These are phyloP conservation scores for Centaurea solstitialis DNA, from an alignment of 129 eudicot genomes.

Conservation along the genomic window DNA sequence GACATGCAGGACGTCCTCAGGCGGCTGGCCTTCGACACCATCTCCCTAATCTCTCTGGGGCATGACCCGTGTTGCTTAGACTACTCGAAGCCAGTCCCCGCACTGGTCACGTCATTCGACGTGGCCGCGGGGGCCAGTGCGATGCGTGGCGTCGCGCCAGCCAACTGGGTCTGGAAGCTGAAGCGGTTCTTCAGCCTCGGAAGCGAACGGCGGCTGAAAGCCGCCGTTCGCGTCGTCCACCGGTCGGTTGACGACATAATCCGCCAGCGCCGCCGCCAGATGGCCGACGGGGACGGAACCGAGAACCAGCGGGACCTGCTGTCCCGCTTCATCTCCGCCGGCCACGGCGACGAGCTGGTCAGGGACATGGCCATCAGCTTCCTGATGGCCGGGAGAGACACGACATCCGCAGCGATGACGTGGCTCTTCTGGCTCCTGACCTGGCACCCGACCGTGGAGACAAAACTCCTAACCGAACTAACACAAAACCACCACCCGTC, in stretches of 20 bases:
- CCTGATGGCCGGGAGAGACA: constrained; percentile 69
- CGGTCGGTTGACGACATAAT: constrained; percentile 42
- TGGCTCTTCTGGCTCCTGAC: constrained; percentile 66
- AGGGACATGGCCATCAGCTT: constrained; percentile 68
- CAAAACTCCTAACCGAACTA: constrained; percentile 13
- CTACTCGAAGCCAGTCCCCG: constrained; percentile 25
- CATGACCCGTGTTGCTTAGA: constrained; percentile 61
- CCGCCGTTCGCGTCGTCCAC: constrained; percentile 49
- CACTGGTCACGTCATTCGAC: constrained; percentile 59
- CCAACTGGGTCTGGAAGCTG: constrained; percentile 57
- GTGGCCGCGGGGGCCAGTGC: constrained; percentile 68
- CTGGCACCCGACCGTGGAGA: constrained; percentile 16
- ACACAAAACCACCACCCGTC: not conserved
- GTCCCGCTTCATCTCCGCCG: constrained; percentile 49
- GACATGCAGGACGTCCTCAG: constrained; percentile 81
- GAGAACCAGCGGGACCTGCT: constrained; percentile 38
- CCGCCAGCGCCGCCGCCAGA: constrained; percentile 16
- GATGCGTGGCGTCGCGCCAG: constrained; percentile 51
- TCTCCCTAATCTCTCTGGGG: constrained; percentile 70
- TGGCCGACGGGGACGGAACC: not conserved
- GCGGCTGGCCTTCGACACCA: constrained; percentile 70
- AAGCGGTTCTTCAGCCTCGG: constrained; percentile 59
- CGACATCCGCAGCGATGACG: constrained; percentile 69
- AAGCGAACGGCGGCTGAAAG: constrained; percentile 48
- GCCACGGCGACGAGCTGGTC: constrained; percentile 39